Evolutionary conservation across 305 asterid species (phyloP).

Genomic region (Fraxinus platypoda): DNA sequence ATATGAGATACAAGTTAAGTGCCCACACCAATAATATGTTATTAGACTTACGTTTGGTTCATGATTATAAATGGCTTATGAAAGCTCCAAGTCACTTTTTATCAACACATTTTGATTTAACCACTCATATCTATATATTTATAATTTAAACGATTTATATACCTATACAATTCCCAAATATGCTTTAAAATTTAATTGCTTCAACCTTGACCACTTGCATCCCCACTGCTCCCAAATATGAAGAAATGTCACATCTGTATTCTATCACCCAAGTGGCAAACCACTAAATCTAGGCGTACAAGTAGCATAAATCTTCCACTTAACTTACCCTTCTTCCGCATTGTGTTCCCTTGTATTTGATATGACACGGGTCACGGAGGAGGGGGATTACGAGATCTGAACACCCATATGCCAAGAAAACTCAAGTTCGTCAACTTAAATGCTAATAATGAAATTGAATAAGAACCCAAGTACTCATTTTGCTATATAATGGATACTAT

Average conservation of each 20-base stretch:
- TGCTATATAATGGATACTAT: neutral
- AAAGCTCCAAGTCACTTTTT: neutral
- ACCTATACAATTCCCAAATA: neutral
- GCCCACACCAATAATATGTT: neutral
- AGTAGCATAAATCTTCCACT: neutral
- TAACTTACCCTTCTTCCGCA: neutral
- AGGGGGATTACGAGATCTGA: neutral
- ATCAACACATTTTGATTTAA: neutral
- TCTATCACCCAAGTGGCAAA: neutral
- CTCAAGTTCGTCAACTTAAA: neutral
- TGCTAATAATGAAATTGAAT: neutral
- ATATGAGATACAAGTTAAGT: neutral
- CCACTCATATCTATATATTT: neutral
- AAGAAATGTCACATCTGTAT: neutral
- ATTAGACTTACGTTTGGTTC: neutral
- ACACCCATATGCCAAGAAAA: neutral
- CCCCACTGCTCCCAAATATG: neutral
- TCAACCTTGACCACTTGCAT: neutral
- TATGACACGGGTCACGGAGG: neutral
- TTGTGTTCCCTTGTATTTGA: neutral
- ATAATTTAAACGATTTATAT: neutral
- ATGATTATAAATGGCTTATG: neutral
- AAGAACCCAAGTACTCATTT: neutral
- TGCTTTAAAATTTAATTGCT: neutral
- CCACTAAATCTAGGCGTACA: neutral